Conservation (phyloP, 2,329 filamentous ascomycete genomes). For the Pseudonectria buxi region DNA sequence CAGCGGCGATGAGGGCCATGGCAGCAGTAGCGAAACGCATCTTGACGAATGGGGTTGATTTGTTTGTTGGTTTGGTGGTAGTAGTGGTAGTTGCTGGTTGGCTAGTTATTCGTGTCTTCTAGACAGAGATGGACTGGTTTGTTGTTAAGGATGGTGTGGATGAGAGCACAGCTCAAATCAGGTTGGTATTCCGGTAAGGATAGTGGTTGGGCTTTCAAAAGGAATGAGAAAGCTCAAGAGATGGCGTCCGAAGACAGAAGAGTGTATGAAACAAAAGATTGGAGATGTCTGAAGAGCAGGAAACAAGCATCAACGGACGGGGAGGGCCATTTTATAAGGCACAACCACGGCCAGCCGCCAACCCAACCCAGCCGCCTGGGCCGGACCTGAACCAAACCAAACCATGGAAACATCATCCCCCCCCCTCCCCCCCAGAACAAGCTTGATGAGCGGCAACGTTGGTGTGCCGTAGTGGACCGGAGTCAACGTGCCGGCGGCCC, state of each 20-base stretch:
- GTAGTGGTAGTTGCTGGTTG: conserved; percentile 2
- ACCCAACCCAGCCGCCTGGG: too few species aligned
- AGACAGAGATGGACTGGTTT: conserved; percentile 15
- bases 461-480: too few species aligned
- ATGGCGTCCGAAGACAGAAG: conserved; percentile 24
- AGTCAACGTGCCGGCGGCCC: too few species aligned
- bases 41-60: conserved; percentile 27
- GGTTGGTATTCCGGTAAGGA: conserved; percentile 1
- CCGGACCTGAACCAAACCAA: too few species aligned
- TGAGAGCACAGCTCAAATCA: conserved; percentile 8
- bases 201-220: conserved; percentile 17
- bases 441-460: too few species aligned
- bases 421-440: too few species aligned
- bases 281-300: conserved; percentile 13
- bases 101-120: conserved; percentile 17
- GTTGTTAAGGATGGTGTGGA: conserved; percentile 1
- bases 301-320: conserved; percentile 12
- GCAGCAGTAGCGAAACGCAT: conserved; percentile 48
- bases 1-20: conserved; percentile 36
- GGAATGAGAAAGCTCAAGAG: conserved; percentile 27
- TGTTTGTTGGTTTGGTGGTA: conserved; percentile 5
- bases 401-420: too few species aligned
- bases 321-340: conserved; percentile 25
- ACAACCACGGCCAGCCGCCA: too few species aligned
- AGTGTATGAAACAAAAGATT: conserved; percentile 18